phyloP scores from a whole-genome alignment of 352 stramenopile species.

The Phytophthora sojae region DNA sequence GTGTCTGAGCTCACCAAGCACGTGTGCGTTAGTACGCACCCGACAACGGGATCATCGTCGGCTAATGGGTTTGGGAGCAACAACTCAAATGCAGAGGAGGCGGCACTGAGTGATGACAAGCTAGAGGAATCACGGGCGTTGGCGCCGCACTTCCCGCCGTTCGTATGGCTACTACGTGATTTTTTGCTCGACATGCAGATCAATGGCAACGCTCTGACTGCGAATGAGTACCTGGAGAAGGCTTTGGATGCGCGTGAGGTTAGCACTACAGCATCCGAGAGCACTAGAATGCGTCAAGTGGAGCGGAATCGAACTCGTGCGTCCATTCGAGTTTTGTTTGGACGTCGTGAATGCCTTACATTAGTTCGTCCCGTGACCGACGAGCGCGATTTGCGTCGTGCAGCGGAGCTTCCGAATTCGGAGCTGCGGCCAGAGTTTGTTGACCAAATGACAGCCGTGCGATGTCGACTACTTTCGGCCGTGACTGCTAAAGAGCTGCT shows the following conservation, averaged over 20 bases:
- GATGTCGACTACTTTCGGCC: slow-evolving; percentile 54
- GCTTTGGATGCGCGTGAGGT: slow-evolving; percentile 66
- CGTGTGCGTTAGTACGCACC: slow-evolving; percentile 70
- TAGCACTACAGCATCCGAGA: slow-evolving; percentile 37
- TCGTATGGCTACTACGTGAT: slow-evolving; percentile 85
- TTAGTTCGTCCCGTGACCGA: slow-evolving; percentile 80
- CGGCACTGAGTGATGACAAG: slow-evolving; percentile 39
- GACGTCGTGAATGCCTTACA: slow-evolving; percentile 76
- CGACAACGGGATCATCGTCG: neutral
- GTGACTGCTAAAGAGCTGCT: slow-evolving; percentile 74
- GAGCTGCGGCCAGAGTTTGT: slow-evolving; percentile 87
- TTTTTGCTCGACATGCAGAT: slow-evolving; percentile 86
- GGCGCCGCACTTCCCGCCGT: slow-evolving; percentile 82
- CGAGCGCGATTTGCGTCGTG: slow-evolving; percentile 67
- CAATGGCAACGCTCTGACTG: slow-evolving; percentile 61
- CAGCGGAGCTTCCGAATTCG: slow-evolving; percentile 53
- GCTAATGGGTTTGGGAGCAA: slow-evolving; percentile 9
- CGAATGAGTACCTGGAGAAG: slow-evolving; percentile 84
- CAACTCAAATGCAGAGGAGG: slow-evolving; percentile 18
- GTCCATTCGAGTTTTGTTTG: slow-evolving; percentile 78
- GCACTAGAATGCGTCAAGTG: slow-evolving; percentile 49
- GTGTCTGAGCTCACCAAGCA: slow-evolving; percentile 89
- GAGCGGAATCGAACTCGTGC: slow-evolving; percentile 77
- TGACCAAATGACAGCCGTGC: slow-evolving; percentile 65
- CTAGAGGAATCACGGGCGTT: slow-evolving; percentile 58